Conservation (phyloP, 257 asterid species). For the Solanum sejunctum region DNA sequence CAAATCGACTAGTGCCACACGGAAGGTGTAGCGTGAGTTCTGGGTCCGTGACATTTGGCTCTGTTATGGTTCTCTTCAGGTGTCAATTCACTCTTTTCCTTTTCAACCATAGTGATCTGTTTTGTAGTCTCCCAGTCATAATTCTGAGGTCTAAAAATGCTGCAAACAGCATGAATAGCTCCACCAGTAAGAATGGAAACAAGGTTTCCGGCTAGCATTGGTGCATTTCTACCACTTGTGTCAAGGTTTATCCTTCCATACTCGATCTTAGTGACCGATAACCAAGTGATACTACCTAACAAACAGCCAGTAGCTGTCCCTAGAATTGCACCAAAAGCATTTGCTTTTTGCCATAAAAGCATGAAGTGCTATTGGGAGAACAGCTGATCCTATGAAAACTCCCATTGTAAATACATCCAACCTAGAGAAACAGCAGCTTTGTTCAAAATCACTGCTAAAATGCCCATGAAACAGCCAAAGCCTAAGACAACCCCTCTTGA, state of each 20-base stretch:
- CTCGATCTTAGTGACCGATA: conserved; percentile 54
- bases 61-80: conserved; percentile 46
- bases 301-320: conserved; percentile 63
- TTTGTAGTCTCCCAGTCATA: conserved; percentile 80
- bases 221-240: conserved; percentile 85
- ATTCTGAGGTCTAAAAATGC: conserved; percentile 62
- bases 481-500: conserved; percentile 51
- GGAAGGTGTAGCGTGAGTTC: too few species aligned
- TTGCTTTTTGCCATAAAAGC: conserved; percentile 87
- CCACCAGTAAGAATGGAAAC: conserved; percentile 81
- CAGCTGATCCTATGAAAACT: conserved; percentile 83
- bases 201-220: conserved; percentile 87
- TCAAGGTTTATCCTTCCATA: conserved; percentile 77
- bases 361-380: conserved; percentile 81
- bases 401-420: conserved; percentile 94
- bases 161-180: conserved; percentile 55
- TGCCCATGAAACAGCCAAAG: conserved; percentile 84
- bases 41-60: conserved; percentile 14
- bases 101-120: conserved; percentile 71
- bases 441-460: conserved; percentile 70
- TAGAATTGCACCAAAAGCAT: conserved; percentile 60
- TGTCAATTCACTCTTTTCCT: conserved; percentile 46
- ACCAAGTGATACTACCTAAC: conserved; percentile 77
- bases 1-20: too few species aligned
- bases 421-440: conserved; percentile 84